Percentiles rank a stretch among this genome's conserved stretches.
Evolutionary conservation across 305 asterid species (phyloP).

Genomic region (Petunia hybrid): DNA sequence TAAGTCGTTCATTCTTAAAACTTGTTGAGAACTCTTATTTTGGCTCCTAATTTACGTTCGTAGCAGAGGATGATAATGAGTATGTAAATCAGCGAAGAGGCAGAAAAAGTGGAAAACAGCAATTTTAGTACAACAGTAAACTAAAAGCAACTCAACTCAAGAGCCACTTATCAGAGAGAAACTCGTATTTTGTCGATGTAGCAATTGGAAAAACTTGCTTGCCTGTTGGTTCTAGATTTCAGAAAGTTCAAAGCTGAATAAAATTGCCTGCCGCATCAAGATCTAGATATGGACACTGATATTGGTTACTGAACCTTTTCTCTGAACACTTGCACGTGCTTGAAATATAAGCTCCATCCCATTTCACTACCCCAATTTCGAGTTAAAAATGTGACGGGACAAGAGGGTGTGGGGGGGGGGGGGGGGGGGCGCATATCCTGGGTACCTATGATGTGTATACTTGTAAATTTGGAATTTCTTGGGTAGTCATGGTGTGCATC

Average conservation of each 20-base stretch:
- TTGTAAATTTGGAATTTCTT: background rate
- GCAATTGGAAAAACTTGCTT: slow-evolving; percentile 15
- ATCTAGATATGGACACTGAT: background rate
- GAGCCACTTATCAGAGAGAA: background rate
- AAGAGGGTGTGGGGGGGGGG: background rate
- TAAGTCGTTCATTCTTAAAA: background rate
- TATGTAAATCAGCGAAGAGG: background rate
- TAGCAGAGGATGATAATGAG: background rate
- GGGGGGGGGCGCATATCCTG: background rate
- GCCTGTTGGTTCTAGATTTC: background rate
- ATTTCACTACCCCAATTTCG: background rate
- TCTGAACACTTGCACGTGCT: background rate
- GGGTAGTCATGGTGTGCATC: background rate
- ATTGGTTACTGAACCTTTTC: background rate
- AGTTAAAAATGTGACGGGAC: background rate
- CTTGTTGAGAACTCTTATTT: slow-evolving; percentile 7
- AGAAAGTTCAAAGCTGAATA: slow-evolving; percentile 1
- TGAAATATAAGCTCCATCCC: background rate
- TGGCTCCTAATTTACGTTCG: background rate
- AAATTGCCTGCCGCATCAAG: background rate
- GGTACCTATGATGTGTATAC: background rate
- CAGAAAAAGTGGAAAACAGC: background rate
- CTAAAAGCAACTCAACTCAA: background rate
- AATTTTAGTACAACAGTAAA: slow-evolving; percentile 3
- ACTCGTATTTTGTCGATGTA: background rate